Evolutionary conservation across 768 basidiomycete genomes (phyloP), one percentile per base, ranked within the genome.

Genomic region (Inosperma sp.): DNA sequence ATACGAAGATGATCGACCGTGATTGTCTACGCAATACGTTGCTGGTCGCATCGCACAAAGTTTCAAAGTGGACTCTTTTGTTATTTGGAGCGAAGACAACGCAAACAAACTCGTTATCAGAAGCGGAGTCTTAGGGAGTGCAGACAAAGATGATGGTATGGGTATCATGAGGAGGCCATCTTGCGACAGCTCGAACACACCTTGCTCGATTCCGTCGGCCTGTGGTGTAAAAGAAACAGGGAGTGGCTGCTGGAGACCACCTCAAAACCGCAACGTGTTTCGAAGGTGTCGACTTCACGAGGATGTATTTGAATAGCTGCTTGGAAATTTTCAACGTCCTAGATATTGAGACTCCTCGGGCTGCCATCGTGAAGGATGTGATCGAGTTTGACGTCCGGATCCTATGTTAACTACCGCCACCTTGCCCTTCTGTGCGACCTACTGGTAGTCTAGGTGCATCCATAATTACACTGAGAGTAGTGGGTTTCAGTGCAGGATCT

Each of bases 331-430:
- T 93, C 78, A 77, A 89, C 57, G 91, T 93, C 19, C 78, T 98
- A 46, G 95, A 96, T 58, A 95, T 99, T 63, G 95, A 99, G 68
- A 95, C 93, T 17, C 93, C 94, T 9, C 85, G 95, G 7, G 91
- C 84, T 16, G 92, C 94, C 5, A 86, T 99, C 60, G 83, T 96
- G 78, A 89, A 79, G 72, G 96, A 99, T 52, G 95, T 98, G 66
- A 95, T 99, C 70, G 94, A 97, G 70, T 97, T 98, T 73, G 95
- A 97, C n/a, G n/a, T n/a, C n/a, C 63, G 94, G 95, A 77, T 97
- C 95, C 13, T 96, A 96, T 62, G 96, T 99, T 76, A 98, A 99
- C 71, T 97, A 94, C 69, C 83, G 96, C 48, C 96, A 99, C 69
- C 78, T 98, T 42, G 89, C 93, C 2, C 75, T 99, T n/a, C 81